Evolutionary conservation across 371 early-diverging fungal species (phyloP).

Genomic region (Actinomortierella ambigua): DNA sequence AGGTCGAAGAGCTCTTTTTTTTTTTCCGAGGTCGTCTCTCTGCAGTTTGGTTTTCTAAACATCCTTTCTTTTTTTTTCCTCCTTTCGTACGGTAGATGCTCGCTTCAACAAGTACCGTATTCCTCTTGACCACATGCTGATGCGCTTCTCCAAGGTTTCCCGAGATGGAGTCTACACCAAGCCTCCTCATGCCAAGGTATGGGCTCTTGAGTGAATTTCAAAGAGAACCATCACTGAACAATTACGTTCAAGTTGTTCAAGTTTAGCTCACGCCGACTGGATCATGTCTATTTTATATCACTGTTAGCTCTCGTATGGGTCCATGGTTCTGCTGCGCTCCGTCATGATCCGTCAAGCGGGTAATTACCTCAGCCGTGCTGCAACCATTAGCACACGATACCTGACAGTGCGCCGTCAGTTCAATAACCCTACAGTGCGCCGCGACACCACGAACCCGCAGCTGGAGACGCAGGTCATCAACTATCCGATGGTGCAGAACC

Average conservation of each 20-base stretch:
- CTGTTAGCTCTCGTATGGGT: conserved; percentile 65
- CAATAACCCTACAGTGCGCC: conserved; percentile 51
- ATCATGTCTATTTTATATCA: conserved; percentile 36
- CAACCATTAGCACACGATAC: conserved; percentile 55
- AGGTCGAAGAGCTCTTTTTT: no score
- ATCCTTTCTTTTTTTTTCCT: background rate
- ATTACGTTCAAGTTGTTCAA: conserved; percentile 22
- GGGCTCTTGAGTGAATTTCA: no score
- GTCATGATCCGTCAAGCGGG: conserved; percentile 60
- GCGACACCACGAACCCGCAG: conserved; percentile 39
- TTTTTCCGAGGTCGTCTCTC: no score
- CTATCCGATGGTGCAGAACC: conserved; percentile 79
- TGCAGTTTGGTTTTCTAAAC: no score
- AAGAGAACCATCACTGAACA: no score
- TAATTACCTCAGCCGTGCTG: conserved; percentile 60
- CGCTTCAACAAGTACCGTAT: conserved; percentile 61
- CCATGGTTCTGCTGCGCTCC: conserved; percentile 79
- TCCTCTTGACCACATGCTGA: conserved; percentile 78
- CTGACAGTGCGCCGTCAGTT: conserved; percentile 58
- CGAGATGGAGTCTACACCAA: conserved; percentile 67
- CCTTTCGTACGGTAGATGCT: conserved; percentile 10
- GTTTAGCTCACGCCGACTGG: conserved; percentile 64
- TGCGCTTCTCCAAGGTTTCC: conserved; percentile 75
- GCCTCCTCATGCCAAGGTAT: conserved; percentile 69
- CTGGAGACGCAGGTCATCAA: conserved; percentile 77